A percentile compares a stretch with the other conserved stretches of the same genome.
phyloP scores from a whole-genome alignment of 2,329 filamentous ascomycete species.

The Neophaeococcomyces mojaviensis region DNA sequence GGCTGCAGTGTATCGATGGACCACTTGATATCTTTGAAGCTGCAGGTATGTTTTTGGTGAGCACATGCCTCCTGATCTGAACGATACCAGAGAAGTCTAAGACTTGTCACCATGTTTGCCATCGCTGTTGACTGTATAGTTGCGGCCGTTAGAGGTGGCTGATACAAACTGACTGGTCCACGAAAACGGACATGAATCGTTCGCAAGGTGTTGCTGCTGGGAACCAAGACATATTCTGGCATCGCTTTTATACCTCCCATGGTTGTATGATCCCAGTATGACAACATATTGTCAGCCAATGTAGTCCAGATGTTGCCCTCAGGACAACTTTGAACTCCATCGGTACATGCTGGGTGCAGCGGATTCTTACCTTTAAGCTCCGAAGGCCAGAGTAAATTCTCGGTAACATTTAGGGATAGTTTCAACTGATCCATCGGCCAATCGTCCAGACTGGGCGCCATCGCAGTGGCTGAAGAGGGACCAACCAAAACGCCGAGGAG shows the following conservation, averaged over 20 bases:
- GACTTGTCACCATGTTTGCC: constrained; percentile 8
- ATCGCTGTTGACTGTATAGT: constrained; percentile 9
- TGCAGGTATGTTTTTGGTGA: background rate
- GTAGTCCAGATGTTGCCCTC: constrained; percentile 8
- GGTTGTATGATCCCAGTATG: constrained; percentile 9
- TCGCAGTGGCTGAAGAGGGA: constrained; percentile 22
- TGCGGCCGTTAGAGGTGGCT: constrained; percentile 1
- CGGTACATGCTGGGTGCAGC: constrained; percentile 9
- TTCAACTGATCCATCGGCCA: constrained; percentile 14
- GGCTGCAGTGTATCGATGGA: background rate
- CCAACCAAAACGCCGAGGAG: constrained; percentile 20
- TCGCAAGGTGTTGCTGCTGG: background rate
- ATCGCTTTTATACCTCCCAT: background rate
- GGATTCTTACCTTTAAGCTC: constrained; percentile 5
- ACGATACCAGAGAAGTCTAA: constrained; percentile 2
- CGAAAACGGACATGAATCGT: background rate
- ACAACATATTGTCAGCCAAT: constrained; percentile 13
- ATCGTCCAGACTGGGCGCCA: constrained; percentile 20
- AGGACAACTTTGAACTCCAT: constrained; percentile 12
- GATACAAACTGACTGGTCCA: background rate
- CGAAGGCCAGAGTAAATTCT: constrained; percentile 11
- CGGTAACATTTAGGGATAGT: constrained; percentile 17
- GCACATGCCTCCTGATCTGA: background rate
- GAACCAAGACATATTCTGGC: constrained; percentile 11
- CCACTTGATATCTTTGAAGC: constrained; percentile 3